These are phyloP conservation scores for Solanum pinnatisectum DNA, from an alignment of 257 asterid species.

Conservation along the genomic window DNA sequence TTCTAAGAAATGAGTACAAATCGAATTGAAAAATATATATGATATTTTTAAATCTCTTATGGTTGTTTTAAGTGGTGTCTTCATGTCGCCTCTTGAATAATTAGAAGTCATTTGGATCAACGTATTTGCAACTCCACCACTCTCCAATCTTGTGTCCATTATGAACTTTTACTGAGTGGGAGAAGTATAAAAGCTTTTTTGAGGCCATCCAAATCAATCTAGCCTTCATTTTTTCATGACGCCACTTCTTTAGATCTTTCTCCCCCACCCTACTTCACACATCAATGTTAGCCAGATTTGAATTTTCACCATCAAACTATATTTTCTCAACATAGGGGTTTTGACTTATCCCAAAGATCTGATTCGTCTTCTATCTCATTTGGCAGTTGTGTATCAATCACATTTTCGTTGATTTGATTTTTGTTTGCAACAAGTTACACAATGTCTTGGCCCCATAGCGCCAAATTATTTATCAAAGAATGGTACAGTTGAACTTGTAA, in stretches of 20 bases:
- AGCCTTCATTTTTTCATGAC: too few species aligned
- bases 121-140: neutral
- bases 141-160: neutral
- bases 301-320: neutral
- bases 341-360: too few species aligned
- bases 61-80: too few species aligned
- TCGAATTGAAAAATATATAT: too few species aligned
- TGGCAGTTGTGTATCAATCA: neutral
- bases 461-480: neutral
- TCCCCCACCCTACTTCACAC: too few species aligned
- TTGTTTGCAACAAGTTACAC: too few species aligned
- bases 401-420: too few species aligned
- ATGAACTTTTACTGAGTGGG: neutral
- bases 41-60: too few species aligned
- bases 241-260: too few species aligned
- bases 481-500: too few species aligned
- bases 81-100: neutral
- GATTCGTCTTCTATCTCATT: neutral
- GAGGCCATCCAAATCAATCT: neutral
- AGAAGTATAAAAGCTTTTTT: neutral
- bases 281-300: neutral
- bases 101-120: neutral
- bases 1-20: too few species aligned
- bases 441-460: neutral
- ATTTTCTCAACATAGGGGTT: too few species aligned